Evolutionary conservation across 228 moss, liverwort and hornwort species (phyloP), one percentile per base, ranked within the genome.

Genomic region (Sphagnum fallax): DNA sequence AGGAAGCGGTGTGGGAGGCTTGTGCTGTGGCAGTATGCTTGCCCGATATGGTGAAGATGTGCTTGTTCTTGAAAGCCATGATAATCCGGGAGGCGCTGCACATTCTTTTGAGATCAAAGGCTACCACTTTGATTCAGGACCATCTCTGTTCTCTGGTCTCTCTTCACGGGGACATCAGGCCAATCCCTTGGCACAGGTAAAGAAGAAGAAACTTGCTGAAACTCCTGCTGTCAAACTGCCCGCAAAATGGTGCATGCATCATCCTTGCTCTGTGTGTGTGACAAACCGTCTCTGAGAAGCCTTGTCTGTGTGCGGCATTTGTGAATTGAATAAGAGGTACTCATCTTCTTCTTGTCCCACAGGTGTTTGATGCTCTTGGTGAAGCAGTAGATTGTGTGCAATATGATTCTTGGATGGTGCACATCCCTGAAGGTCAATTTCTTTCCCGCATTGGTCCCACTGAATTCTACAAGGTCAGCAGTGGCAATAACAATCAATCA

Each of bases 391-490:
- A 90, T 52, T 92, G 92, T 69, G 77, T 83, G 52, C 84, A 77
- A 70, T 95, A 95, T 70, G 75, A 95, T 70, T 87, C 92, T 63
- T 95, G 95, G 95, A 90, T 92, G 92, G 95, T 95, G 49, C 88
- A 95, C 62, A 79, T 88, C 63, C 92, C 95, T 5, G 89, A 95
- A 77, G 95, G 95, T 69, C 78, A 82, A 10, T 95, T 92, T 72
- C 82, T 90, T 7, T 92, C 95, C 14, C 79, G 81, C 32, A 90
- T 95, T 69, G 95, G 95, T 60, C 89, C 92, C 16, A 79, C 84
- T 5, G 89, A 83, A 55, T 92, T 95, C 52, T 89, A 86, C 65
- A 81, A 92, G 92, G 95, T 89, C 63, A 32, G 32, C 32, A 32
- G 32, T 32, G 32, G 32, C 6, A 63, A 55, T 16, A 52, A 32